phyloP scores from a whole-genome alignment of 768 basidiomycete species.

The Favolaschia claudopus region DNA sequence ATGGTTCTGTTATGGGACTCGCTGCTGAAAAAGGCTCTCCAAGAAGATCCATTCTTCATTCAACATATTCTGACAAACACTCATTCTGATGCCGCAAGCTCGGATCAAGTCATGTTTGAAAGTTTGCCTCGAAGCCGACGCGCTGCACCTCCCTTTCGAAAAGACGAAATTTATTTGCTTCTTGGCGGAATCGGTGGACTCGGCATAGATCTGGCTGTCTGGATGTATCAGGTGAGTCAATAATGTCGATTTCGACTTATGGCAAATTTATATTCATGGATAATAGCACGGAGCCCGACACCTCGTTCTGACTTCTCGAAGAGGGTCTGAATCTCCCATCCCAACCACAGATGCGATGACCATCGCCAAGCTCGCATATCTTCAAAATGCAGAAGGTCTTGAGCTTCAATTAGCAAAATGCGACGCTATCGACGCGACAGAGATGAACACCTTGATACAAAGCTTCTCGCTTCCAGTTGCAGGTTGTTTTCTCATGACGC shows the following conservation, averaged over 20 bases:
- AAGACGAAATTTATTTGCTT: background rate
- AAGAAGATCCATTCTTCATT: too few relatives aligned
- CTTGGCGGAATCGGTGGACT: constrained; percentile 13
- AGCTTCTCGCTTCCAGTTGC: background rate
- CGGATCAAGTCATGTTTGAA: too few relatives aligned
- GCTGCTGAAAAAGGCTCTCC: too few relatives aligned
- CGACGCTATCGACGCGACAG: background rate
- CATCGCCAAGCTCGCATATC: background rate
- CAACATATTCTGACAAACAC: too few relatives aligned
- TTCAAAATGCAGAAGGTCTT: background rate
- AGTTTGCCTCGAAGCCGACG: too few relatives aligned
- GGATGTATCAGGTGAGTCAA: background rate
- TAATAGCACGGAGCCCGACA: constrained; percentile 3
- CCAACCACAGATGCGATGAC: background rate
- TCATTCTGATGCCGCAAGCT: too few relatives aligned
- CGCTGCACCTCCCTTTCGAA: constrained; percentile 3
- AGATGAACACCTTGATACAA: background rate
- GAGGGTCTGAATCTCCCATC: background rate
- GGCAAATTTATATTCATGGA: background rate
- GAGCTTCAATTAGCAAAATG: background rate
- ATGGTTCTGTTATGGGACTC: too few relatives aligned
- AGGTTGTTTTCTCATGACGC: constrained; percentile 2
- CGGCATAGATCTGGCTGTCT: constrained; percentile 10
- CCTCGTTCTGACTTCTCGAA: constrained; percentile 3
- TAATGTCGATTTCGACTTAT: background rate